Conservation (phyloP, 371 early-diverging fungal genomes). For the Umbelopsis sp. region DNA sequence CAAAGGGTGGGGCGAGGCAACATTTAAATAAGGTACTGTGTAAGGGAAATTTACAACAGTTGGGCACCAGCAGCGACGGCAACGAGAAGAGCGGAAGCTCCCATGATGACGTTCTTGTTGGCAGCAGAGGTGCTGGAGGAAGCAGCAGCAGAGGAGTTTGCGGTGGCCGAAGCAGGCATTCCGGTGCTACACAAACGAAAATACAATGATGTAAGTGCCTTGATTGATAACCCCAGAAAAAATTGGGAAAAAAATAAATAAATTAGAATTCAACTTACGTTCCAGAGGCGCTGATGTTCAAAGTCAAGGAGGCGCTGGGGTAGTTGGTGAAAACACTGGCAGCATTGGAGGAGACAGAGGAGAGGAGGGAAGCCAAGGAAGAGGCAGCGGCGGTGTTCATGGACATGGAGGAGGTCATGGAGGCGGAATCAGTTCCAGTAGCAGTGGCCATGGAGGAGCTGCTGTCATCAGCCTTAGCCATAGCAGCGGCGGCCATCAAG, state of each 20-base stretch:
- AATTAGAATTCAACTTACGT: neutral
- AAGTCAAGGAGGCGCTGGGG: neutral
- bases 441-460: neutral
- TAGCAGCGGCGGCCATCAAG: conserved; percentile 5
- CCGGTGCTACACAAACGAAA: neutral
- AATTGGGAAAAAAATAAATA: neutral
- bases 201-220: neutral
- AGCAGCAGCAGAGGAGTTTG: neutral
- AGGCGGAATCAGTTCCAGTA: neutral
- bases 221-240: neutral
- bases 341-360: neutral
- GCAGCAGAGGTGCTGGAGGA: neutral
- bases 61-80: neutral
- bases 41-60: neutral
- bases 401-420: neutral
- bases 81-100: neutral
- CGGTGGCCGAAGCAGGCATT: neutral
- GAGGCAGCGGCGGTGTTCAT: neutral
- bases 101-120: neutral
- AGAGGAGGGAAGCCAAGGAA: neutral
- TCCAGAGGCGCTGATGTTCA: neutral
- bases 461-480: neutral
- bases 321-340: neutral
- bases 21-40: too few species aligned
- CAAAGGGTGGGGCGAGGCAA: too few species aligned